Evolutionary conservation across 202 grass and related monocot species (phyloP).

Genomic region (Digitaria exilis): DNA sequence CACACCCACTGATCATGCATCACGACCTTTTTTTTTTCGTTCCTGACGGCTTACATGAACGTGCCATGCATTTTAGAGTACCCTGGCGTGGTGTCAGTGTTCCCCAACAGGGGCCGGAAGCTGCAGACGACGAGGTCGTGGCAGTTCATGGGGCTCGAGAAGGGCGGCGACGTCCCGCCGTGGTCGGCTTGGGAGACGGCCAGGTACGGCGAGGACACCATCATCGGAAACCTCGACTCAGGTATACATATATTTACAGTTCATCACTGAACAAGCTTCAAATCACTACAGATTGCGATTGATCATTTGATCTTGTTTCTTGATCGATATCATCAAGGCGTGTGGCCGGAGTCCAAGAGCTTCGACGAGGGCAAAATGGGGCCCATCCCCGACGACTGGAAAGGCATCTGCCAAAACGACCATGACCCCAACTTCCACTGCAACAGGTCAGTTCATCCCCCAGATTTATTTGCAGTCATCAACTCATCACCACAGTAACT

Average conservation of each 20-base stretch:
- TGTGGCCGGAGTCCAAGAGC: constrained; percentile 92
- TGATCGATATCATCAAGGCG: constrained; percentile 45
- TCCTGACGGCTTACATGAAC: no score
- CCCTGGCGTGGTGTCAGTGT: constrained; percentile 79
- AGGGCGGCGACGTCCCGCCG: constrained; percentile 28
- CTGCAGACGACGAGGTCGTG: constrained; percentile 91
- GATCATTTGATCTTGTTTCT: not conserved
- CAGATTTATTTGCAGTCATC: not conserved
- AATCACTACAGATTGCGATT: not conserved
- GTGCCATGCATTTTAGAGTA: constrained; percentile 27
- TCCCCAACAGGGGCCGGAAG: constrained; percentile 55
- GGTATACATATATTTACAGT: constrained; percentile 35
- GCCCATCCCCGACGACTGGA: constrained; percentile 63
- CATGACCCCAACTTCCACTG: constrained; percentile 62
- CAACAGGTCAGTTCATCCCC: constrained; percentile 53
- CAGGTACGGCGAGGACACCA: constrained; percentile 68
- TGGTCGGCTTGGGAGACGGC: constrained; percentile 69
- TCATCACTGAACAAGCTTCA: not conserved
- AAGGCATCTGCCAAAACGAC: constrained; percentile 79
- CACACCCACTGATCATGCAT: not conserved
- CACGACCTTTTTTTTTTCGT: not conserved
- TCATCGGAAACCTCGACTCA: constrained; percentile 85
- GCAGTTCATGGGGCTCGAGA: constrained; percentile 82
- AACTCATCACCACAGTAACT: no score
- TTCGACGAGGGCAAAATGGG: constrained; percentile 69